Percentiles rank a stretch among this genome's conserved stretches.
phyloP scores from a whole-genome alignment of 108 stramenopile genomes.

The Seminavis robusta region DNA sequence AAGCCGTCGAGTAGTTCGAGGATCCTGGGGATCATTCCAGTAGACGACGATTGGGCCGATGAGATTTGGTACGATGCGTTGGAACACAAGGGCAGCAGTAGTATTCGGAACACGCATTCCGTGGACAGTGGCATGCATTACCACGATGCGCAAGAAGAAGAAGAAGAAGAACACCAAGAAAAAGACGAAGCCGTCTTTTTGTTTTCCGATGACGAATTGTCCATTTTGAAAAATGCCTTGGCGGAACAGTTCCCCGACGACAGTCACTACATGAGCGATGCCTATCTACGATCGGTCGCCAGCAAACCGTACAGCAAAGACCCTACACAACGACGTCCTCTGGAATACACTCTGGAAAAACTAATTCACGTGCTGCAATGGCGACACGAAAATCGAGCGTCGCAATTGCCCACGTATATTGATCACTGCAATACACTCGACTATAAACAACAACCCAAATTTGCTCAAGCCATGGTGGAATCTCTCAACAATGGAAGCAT shows the following conservation, averaged over 20 bases:
- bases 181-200: neutral
- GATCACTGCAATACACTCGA: too few relatives aligned
- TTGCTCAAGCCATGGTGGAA: conserved; percentile 39
- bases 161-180: neutral
- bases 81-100: too few relatives aligned
- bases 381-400: conserved; percentile 35
- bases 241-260: conserved; percentile 51
- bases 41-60: too few relatives aligned
- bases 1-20: too few relatives aligned
- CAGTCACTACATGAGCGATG: conserved; percentile 37
- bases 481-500: conserved; percentile 38
- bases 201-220: conserved; percentile 41
- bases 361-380: conserved; percentile 50
- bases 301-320: conserved; percentile 65
- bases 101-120: too few relatives aligned
- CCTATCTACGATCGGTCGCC: conserved; percentile 46
- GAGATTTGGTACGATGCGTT: conserved; percentile 1
- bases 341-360: conserved; percentile 51
- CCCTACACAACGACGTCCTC: conserved; percentile 39
- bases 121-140: too few relatives aligned
- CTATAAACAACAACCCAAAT: conserved; percentile 24
- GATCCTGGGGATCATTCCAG: too few relatives aligned
- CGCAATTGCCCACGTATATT: conserved; percentile 27
- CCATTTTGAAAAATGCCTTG: conserved; percentile 39
- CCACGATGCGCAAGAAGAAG: neutral